These are phyloP conservation scores for Pilaira anomala DNA, from an alignment of 192 early-diverging fungal species.

Conservation along the genomic window DNA sequence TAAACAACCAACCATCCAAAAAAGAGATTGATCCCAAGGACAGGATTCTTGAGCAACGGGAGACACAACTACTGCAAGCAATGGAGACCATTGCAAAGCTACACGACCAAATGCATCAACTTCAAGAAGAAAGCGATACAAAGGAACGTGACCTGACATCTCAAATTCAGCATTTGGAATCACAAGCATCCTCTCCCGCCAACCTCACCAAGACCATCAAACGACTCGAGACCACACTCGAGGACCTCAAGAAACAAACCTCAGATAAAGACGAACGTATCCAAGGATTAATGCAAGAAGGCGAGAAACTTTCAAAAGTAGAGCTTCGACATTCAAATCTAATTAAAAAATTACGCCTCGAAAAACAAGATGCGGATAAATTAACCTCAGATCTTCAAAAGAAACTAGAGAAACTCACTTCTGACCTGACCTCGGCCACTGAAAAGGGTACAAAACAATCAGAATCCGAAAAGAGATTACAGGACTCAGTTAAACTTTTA, in stretches of 20 bases:
- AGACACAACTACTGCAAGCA: conserved; percentile 43
- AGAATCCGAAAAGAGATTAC: conserved; percentile 39
- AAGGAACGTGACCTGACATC: background rate
- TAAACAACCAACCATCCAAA: too few relatives aligned
- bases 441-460: conserved; percentile 37
- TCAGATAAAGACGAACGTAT: conserved; percentile 48
- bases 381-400: conserved; percentile 43
- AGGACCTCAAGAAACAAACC: conserved; percentile 40
- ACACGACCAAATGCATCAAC: conserved; percentile 42
- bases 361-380: conserved; percentile 62
- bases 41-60: conserved; percentile 40
- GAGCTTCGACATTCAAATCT: conserved; percentile 68
- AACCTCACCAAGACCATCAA: conserved; percentile 3
- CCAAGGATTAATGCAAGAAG: conserved; percentile 44
- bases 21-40: conserved; percentile 9
- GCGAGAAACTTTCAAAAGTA: conserved; percentile 74
- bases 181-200: background rate
- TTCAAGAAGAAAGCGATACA: conserved; percentile 35
- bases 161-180: background rate
- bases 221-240: conserved; percentile 37
- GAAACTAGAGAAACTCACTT: conserved; percentile 44
- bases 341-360: conserved; percentile 70
- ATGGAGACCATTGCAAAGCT: conserved; percentile 51
- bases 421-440: conserved; percentile 49
- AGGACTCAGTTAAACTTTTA: conserved; percentile 28